These are phyloP conservation scores for Tylopilus sp. DNA, from an alignment of 1,284 basidiomycete species.

Conservation along the genomic window DNA sequence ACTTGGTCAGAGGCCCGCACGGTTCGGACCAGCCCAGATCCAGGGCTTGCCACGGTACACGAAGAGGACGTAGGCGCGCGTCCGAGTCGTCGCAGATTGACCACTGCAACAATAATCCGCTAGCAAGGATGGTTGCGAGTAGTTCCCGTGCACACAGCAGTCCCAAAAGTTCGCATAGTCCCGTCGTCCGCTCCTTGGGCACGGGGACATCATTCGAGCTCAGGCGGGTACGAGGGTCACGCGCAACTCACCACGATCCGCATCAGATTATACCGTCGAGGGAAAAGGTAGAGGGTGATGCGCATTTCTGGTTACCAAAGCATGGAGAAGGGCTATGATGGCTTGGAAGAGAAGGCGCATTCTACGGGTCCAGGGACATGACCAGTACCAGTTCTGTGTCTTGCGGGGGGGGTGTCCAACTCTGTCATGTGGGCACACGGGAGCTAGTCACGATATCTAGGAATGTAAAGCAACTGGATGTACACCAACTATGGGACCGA, in stretches of 20 bases:
- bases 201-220: conserved; percentile 40
- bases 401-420: conserved; percentile 21
- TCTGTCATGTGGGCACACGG: conserved; percentile 27
- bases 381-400: conserved; percentile 28
- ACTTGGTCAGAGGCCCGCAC: conserved; percentile 45
- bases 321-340: conserved; percentile 45
- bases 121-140: conserved; percentile 7
- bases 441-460: conserved; percentile 25
- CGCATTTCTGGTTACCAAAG: conserved; percentile 35
- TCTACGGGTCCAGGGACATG: conserved; percentile 20
- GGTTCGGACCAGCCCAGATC: neutral
- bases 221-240: conserved; percentile 64
- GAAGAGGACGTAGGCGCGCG: conserved; percentile 22
- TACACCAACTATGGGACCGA: conserved; percentile 10
- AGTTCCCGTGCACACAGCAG: conserved; percentile 2
- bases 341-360: conserved; percentile 40
- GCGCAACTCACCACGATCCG: conserved; percentile 44
- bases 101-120: conserved; percentile 49
- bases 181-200: conserved; percentile 42
- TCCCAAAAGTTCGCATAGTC: conserved; percentile 43
- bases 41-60: neutral
- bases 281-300: conserved; percentile 46
- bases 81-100: conserved; percentile 51
- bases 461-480: neutral
- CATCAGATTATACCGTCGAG: conserved; percentile 45